phyloP scores from a whole-genome alignment of 495 filamentous ascomycete genomes.

The Lasiosphaeriaceae sp. region DNA sequence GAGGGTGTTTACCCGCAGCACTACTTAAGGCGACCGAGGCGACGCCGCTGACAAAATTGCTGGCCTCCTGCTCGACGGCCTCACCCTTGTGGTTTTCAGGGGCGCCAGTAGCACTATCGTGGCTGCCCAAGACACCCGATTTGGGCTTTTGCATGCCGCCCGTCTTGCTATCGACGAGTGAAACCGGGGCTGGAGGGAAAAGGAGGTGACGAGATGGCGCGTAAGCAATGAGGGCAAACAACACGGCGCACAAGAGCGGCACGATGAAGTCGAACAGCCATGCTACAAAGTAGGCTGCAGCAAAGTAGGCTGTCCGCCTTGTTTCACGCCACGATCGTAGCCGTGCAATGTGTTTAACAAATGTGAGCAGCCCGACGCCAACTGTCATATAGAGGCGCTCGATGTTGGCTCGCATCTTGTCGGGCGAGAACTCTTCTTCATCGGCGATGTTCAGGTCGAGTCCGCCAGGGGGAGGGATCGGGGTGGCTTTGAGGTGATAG shows the following conservation, averaged over 20 bases:
- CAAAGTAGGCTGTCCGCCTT: conserved; percentile 64
- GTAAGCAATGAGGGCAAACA: conserved; percentile 65
- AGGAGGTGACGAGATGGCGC: conserved; percentile 59
- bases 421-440: conserved; percentile 80
- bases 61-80: conserved; percentile 81
- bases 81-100: conserved; percentile 84
- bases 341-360: conserved; percentile 69
- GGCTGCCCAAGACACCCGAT: conserved; percentile 66
- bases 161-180: conserved; percentile 57
- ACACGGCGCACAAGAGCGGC: conserved; percentile 50
- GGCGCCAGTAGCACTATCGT: conserved; percentile 75
- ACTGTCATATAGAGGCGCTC: conserved; percentile 85
- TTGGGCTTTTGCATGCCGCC: conserved; percentile 67
- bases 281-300: conserved; percentile 62
- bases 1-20: conserved; percentile 68
- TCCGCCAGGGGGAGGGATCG: conserved; percentile 44
- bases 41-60: conserved; percentile 73
- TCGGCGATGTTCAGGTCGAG: conserved; percentile 80
- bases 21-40: conserved; percentile 70
- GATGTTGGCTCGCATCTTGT: conserved; percentile 76
- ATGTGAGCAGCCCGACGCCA: conserved; percentile 60
- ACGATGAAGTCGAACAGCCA: conserved; percentile 77
- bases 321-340: conserved; percentile 78
- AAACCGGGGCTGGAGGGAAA: conserved; percentile 72
- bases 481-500: conserved; percentile 74